A percentile compares a stretch with the other conserved stretches of the same genome.
Conservation (phyloP, 768 basidiomycete genomes). For the Phylloporus sp. region DNA sequence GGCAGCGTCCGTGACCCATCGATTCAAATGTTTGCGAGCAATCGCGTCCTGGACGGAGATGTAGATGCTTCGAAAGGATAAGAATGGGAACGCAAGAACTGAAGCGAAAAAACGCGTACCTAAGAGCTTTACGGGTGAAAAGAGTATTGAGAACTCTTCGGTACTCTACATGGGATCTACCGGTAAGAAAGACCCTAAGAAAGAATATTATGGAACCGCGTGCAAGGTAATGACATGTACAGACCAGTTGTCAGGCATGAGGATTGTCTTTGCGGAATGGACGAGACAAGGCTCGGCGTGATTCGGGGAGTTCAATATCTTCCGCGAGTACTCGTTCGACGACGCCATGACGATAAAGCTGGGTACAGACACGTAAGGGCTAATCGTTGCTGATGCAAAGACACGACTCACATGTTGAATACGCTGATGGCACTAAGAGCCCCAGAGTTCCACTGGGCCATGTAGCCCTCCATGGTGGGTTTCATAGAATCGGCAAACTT, state of each 20-base stretch:
- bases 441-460: constrained; percentile 87
- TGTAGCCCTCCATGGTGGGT: constrained; percentile 89
- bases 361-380: constrained; percentile 6
- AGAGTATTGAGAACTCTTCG: constrained; percentile 84
- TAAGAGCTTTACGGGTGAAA: constrained; percentile 91
- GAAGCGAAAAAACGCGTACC: constrained; percentile 41
- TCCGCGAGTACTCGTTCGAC: constrained; percentile 86
- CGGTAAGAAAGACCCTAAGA: constrained; percentile 91
- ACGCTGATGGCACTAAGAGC: constrained; percentile 87
- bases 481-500: constrained; percentile 91
- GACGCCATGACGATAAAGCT: constrained; percentile 99
- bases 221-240: constrained; percentile 11
- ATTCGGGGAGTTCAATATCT: constrained; percentile 90
- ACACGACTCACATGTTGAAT: constrained; percentile 83
- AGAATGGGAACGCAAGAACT: not conserved
- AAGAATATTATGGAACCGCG: not conserved
- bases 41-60: constrained; percentile 78
- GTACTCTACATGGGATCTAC: constrained; percentile 90
- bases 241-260: constrained; percentile 84
- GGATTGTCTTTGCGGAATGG: constrained; percentile 81
- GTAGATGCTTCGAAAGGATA: constrained; percentile 57
- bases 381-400: not conserved
- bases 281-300: constrained; percentile 95
- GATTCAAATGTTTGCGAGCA: constrained; percentile 65
- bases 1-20: constrained; percentile 63